Evolutionary conservation across 2,329 filamentous ascomycete species (phyloP).

Genomic region (Penicillium sp.): DNA sequence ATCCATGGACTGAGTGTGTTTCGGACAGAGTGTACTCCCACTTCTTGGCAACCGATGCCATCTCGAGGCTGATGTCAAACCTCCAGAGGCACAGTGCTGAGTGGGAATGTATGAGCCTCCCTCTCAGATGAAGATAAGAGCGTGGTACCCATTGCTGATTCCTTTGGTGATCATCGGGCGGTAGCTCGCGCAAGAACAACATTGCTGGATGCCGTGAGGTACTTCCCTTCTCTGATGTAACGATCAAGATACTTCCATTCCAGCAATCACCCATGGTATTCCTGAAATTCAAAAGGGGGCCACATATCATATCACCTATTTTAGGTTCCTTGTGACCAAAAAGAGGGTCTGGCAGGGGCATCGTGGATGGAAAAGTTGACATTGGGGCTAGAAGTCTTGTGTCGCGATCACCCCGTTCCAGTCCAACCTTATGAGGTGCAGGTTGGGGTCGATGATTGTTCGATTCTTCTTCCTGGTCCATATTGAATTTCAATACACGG

Average conservation of each 20-base stretch:
- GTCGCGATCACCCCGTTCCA: neutral
- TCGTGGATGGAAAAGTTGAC: neutral
- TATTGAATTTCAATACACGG: neutral
- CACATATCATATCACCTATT: neutral
- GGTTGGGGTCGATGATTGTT: neutral
- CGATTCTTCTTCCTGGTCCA: neutral
- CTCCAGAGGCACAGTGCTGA: neutral
- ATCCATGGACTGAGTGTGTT: neutral
- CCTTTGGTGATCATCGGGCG: neutral
- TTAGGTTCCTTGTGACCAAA: neutral
- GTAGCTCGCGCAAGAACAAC: neutral
- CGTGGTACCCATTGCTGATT: neutral
- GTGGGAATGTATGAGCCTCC: neutral
- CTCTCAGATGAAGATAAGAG: neutral
- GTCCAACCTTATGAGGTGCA: neutral
- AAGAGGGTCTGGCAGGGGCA: neutral
- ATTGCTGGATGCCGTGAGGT: neutral
- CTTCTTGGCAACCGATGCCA: no score
- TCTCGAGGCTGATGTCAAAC: neutral
- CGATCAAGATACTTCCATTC: neutral
- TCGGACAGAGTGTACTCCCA: no score
- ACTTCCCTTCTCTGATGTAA: neutral
- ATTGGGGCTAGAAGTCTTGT: neutral
- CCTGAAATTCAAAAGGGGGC: neutral
- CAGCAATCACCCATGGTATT: neutral